These are phyloP conservation scores for Boletus tomentosulus DNA, from an alignment of 768 basidiomycete genomes.

Conservation along the genomic window DNA sequence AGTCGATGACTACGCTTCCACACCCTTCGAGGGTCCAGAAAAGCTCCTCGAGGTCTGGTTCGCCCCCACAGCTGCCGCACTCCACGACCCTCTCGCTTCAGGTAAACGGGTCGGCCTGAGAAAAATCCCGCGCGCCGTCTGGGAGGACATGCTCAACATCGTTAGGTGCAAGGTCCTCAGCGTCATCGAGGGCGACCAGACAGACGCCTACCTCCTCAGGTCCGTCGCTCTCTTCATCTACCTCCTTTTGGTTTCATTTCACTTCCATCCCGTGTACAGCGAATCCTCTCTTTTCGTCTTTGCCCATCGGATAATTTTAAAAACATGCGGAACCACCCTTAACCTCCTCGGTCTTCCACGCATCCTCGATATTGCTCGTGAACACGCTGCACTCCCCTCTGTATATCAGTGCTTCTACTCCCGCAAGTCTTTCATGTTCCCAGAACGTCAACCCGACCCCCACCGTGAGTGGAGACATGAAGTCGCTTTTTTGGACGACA, in stretches of 20 bases:
- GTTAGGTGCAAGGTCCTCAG: conserved; percentile 96
- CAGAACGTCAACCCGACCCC: conserved; percentile 89
- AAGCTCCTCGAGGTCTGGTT: conserved; percentile 98
- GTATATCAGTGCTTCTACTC: conserved; percentile 97
- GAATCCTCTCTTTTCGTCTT: conserved; percentile 97
- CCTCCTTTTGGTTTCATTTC: conserved; percentile 3
- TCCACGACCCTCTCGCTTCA: conserved; percentile 43
- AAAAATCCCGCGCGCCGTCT: conserved; percentile 65
- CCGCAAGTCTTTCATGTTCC: conserved; percentile 99
- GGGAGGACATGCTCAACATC: conserved; percentile 97
- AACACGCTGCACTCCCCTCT: conserved; percentile 56
- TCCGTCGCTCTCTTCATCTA: conserved; percentile 35
- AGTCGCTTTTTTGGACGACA: conserved; percentile 84
- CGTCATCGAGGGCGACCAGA: conserved; percentile 81
- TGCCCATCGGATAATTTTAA: conserved; percentile 93
- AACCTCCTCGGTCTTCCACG: conserved; percentile 93
- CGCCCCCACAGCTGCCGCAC: conserved; percentile 63
- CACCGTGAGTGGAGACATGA: conserved; percentile 94
- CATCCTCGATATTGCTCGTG: conserved; percentile 88
- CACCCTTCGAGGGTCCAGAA: conserved; percentile 90
- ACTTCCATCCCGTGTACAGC: conserved; percentile 40
- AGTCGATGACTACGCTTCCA: conserved; percentile 28
- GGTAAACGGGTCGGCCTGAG: conserved; percentile 64
- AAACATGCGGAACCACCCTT: conserved; percentile 98
- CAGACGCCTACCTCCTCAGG: conserved; percentile 96